Base-by-base conservation (phyloP, 169 alveolate species). In the Eimeria sp. region DNA sequence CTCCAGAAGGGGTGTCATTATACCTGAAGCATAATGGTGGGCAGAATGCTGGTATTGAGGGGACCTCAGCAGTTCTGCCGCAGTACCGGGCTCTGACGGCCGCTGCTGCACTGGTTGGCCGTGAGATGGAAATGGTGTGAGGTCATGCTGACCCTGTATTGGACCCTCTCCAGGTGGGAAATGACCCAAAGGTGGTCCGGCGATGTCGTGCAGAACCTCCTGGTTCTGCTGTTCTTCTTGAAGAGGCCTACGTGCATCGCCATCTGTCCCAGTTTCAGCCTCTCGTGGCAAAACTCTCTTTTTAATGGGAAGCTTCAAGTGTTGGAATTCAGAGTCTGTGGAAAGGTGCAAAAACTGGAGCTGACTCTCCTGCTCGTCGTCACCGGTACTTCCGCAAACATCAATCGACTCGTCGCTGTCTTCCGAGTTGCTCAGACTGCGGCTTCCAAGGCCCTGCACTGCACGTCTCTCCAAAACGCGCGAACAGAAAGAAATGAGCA, bases 391-490 rank as follows among this genome's bases (percentile, higher is more conserved):
- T 47, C 25, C n/a, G 49, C 80, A 67, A 67, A 27, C 22, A 10
- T 13, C 47, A 34, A 30, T 25, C 34, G 51, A 34, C 51, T 11
- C 27, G 34, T 34, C 80, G 7, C 25, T 70, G 47, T 10, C 80
- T 30, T 70, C 80, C 34, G 80, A 70, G 80, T 10, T 70, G 47
- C 51, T 51, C 47, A 70, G 80, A 51, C 51, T 70, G 80, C 80
- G 80, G 80, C n/a, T 30, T 70, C 25, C 25, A 70, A 70, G 47
- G 51, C n/a, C 1, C n/a, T 30, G 80, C 27, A 34, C 27, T 70
- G 25, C 80, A 16, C 51, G 80, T 30, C 80, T 34, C n/a, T 10
- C 34, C 51, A 10, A 70, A 34, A 27, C 80, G 22, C 80, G 14
- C 51, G n/a, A 70, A 34, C 80, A 70, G 80, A 30, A 27, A 14